Conservation (phyloP, 2,329 filamentous ascomycete genomes). For the Pezicula radicicola region DNA sequence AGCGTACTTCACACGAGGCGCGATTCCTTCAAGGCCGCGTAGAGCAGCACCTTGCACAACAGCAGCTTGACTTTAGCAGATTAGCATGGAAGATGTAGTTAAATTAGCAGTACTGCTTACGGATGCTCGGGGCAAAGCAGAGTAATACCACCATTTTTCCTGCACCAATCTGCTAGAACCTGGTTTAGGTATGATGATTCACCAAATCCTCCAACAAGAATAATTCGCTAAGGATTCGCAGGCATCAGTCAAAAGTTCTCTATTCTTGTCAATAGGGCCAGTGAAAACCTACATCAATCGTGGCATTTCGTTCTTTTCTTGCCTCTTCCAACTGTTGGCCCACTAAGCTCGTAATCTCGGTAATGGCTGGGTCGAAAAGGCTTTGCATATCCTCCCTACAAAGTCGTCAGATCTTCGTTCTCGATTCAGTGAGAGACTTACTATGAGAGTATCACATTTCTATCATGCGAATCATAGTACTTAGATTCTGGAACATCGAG, state of each 20-base stretch:
- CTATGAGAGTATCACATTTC: conserved; percentile 13
- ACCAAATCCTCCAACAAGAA: conserved; percentile 16
- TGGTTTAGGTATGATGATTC: conserved; percentile 18
- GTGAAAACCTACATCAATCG: conserved; percentile 14
- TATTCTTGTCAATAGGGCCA: neutral
- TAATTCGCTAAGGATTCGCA: conserved; percentile 1
- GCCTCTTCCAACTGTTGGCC: conserved; percentile 14
- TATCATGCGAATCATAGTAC: conserved; percentile 12
- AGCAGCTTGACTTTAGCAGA: conserved; percentile 13
- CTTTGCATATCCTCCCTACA: conserved; percentile 16
- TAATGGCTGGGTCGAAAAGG: conserved; percentile 21
- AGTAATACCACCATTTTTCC: conserved; percentile 11
- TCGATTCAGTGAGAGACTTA: conserved; percentile 3
- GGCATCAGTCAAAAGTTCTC: neutral
- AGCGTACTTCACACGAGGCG: neutral
- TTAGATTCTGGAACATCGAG: conserved; percentile 13
- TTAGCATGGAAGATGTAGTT: conserved; percentile 1
- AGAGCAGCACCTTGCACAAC: conserved; percentile 13
- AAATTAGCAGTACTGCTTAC: conserved; percentile 3
- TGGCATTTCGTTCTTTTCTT: conserved; percentile 3
- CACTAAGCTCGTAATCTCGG: conserved; percentile 15
- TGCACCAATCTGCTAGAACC: conserved; percentile 14
- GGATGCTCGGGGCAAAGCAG: conserved; percentile 15
- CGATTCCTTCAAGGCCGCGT: neutral
- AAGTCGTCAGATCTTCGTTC: neutral